Evolutionary conservation across 2,329 filamentous ascomycete species (phyloP), one percentile per base, ranked within the genome.

Genomic region (Sporothrix brasiliensis): DNA sequence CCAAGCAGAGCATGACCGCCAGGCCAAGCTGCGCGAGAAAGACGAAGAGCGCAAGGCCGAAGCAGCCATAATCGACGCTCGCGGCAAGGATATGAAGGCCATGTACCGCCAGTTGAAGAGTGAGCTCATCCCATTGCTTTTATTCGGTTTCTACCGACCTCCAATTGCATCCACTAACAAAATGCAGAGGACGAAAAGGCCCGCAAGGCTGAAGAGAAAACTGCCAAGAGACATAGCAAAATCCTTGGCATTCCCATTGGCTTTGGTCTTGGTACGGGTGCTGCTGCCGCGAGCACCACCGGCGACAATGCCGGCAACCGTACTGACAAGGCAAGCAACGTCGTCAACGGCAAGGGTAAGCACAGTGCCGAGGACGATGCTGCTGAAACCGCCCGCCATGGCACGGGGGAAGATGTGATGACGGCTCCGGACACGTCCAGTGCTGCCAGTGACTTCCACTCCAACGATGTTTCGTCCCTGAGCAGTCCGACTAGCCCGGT

Each of bases 1-100:
- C 0, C 91, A 93, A 76, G 84, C 85, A 72, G 89, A 93, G 77
- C 84, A 87, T 52, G 91, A 90, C 65, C 85, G 89, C 71, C 85
- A 91, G 72, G 83, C 89, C 61, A 87, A 89, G 73, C 79, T 87
- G 13, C 85, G 86, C 54, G 78, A 88, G 21, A 90, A 93, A 72
- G 83, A 88, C 72, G 88, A 92, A 53, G 76, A 75, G 10, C 73
- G 73, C 41, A 77, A 75, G 65, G 74, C 82, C 7, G 83, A 84
- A 72, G 81, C 63, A 0, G 74, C 76, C 54, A 79, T 77, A 74
- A 80, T 82, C 75, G 86, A 82, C 79, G 79, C 80, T 7, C 81
- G 84, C 13, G 84, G 87, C 63, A 83, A 80, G 72, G 86, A 88
- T 76, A 77, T 85, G 4, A 84, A 85, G 68, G 84, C 86, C 4